Evolutionary conservation across 1,284 basidiomycete genomes (phyloP), one percentile per base, ranked within the genome.

Genomic region (Mycocalia duriaeana): DNA sequence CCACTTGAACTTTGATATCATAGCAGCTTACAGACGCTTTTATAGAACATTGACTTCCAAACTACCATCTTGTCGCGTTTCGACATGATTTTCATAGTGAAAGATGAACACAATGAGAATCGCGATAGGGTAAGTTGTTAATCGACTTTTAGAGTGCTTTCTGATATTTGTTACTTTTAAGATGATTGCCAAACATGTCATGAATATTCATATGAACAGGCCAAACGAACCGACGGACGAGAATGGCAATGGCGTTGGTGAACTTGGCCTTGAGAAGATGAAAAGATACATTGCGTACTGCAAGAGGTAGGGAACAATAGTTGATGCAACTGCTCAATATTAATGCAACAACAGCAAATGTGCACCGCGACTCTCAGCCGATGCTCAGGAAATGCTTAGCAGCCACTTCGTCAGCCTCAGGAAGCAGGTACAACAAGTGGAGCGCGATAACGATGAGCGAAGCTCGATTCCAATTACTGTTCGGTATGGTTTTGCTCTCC

Each of bases 61-160:
- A 96, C 99, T 68, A 99, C 96, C 25, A 78, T 99, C 14, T 81
- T 99, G 16, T 99, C 96, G 16, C 95, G 96, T 85, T 99, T 99
- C 74, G 96, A 99, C 73, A 69, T 99, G 54, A 80, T 99, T 31
- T 99, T 99, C 63, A 89, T 99, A 44, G 93, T 99, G 14, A 99
- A 94, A 0, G 96, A 99, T 68, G 94, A 99, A 63, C 93, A 96
- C 5, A 93, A 98, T 60, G 96, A 98, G 72, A 80, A 85, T 54
- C 81, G 94, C 26, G 96, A 99, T 68, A 85, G 96, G 23, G n/a
- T n/a, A n/a, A n/a, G n/a, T n/a, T n/a, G n/a, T n/a, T n/a, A n/a
- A n/a, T n/a, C n/a, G n/a, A n/a, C n/a, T n/a, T n/a, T n/a, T n/a
- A n/a, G n/a, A n/a, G n/a, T n/a, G n/a, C n/a, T n/a, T n/a, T n/a